phyloP scores from a whole-genome alignment of 2,329 filamentous ascomycete genomes.

The Xylaria sp. region DNA sequence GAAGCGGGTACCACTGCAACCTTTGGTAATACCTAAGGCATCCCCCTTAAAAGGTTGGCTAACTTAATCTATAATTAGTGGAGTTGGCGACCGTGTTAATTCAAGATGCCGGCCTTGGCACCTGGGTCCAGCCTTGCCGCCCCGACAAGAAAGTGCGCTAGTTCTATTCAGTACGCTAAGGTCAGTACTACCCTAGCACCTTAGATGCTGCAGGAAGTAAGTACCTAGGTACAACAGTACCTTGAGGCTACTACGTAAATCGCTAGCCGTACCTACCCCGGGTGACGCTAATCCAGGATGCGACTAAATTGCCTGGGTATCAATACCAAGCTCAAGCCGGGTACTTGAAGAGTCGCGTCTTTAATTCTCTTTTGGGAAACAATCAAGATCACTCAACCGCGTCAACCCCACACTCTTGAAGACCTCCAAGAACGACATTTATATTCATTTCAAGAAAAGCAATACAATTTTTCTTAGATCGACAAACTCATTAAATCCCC shows the following conservation, averaged over 20 bases:
- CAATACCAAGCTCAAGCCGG: neutral
- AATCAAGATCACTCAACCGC: slow-evolving; percentile 10
- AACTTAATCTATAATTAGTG: slow-evolving; percentile 7
- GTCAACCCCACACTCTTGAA: slow-evolving; percentile 16
- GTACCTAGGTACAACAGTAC: neutral
- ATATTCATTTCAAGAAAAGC: neutral
- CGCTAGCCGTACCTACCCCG: neutral
- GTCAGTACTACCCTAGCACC: no score
- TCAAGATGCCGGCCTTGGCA: slow-evolving; percentile 19
- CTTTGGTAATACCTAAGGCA: neutral
- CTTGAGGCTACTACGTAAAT: neutral
- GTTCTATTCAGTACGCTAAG: no score
- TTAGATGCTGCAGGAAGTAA: no score
- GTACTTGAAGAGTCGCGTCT: slow-evolving; percentile 4
- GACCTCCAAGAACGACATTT: neutral
- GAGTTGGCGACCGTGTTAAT: neutral
- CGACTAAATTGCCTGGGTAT: neutral
- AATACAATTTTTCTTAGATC: neutral
- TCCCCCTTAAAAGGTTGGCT: slow-evolving; percentile 11
- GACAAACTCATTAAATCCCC: neutral
- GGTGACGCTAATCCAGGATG: neutral
- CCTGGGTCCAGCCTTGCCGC: slow-evolving; percentile 2
- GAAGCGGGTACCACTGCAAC: neutral
- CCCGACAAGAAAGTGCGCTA: neutral
- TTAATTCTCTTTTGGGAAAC: neutral